phyloP scores from a whole-genome alignment of 202 grass and related monocot species.

The Dendrocalamus latiflorus region DNA sequence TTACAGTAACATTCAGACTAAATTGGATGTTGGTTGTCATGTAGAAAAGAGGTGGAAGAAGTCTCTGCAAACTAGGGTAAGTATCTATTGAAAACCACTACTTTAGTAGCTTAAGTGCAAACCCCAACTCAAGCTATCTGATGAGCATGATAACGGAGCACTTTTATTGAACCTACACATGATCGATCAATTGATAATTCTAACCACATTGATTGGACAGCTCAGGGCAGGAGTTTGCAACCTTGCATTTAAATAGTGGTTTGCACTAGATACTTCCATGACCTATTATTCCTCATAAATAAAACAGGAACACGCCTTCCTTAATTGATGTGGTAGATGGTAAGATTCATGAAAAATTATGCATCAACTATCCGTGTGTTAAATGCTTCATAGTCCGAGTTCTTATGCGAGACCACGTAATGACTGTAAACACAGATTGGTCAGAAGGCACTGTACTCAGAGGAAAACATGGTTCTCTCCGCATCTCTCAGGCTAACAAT shows the following conservation, averaged over 20 bases:
- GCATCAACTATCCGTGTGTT: neutral
- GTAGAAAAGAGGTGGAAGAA: neutral
- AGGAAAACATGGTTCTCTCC: neutral
- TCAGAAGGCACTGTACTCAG: neutral
- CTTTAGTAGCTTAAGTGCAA: neutral
- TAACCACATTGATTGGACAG: neutral
- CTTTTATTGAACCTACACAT: neutral
- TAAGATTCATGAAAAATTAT: neutral
- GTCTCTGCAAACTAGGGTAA: neutral
- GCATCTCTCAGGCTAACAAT: neutral
- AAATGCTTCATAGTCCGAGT: neutral
- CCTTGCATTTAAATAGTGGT: neutral
- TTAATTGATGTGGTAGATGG: neutral
- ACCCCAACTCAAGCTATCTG: neutral
- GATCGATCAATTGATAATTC: slow-evolving; percentile 8
- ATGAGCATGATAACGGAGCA: neutral
- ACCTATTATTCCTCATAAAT: neutral
- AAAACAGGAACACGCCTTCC: neutral
- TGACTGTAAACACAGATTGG: neutral
- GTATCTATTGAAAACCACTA: neutral
- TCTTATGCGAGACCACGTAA: neutral
- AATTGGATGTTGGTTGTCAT: neutral
- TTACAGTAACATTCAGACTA: neutral
- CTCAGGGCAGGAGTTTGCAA: neutral
- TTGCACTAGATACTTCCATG: neutral